These are phyloP conservation scores for Metarhizium sp. DNA, from an alignment of 2,329 filamentous ascomycete species.

Conservation along the genomic window DNA sequence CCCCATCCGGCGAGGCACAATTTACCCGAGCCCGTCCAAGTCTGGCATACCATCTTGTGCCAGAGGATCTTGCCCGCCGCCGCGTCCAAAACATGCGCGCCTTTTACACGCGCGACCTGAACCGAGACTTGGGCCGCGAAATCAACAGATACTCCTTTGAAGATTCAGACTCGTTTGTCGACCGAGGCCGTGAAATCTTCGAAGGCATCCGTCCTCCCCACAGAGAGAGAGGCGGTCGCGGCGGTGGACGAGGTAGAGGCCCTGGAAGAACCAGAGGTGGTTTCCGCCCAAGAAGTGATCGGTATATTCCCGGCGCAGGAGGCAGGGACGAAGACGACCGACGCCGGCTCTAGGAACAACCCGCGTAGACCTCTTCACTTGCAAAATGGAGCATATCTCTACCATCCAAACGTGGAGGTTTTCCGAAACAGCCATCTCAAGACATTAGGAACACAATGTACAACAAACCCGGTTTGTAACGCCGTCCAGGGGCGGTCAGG, in stretches of 20 bases:
- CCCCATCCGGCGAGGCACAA: neutral
- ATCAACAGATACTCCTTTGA: constrained; percentile 69
- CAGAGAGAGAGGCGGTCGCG: constrained; percentile 31
- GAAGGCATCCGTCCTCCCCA: constrained; percentile 53
- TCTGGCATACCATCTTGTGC: constrained; percentile 47
- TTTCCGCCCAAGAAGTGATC: constrained; percentile 12
- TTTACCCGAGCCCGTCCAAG: constrained; percentile 31
- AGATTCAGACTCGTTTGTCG: constrained; percentile 54
- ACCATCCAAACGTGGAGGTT: no score
- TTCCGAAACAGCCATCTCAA: no score
- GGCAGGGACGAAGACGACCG: constrained; percentile 11
- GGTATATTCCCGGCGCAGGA: constrained; percentile 9
- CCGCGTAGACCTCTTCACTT: neutral
- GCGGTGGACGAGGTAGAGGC: constrained; percentile 14
- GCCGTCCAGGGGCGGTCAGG: no score
- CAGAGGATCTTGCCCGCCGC: constrained; percentile 51
- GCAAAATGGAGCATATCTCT: neutral
- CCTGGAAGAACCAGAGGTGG: constrained; percentile 19
- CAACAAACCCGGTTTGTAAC: no score
- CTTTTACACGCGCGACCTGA: constrained; percentile 33
- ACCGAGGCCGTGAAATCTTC: constrained; percentile 63
- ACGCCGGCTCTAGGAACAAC: neutral
- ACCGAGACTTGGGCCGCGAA: constrained; percentile 33
- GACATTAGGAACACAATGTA: no score
- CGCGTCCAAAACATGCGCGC: constrained; percentile 50